Conservation (phyloP, 768 basidiomycete genomes). For the Pseudohyphozyma bogoriensis region DNA sequence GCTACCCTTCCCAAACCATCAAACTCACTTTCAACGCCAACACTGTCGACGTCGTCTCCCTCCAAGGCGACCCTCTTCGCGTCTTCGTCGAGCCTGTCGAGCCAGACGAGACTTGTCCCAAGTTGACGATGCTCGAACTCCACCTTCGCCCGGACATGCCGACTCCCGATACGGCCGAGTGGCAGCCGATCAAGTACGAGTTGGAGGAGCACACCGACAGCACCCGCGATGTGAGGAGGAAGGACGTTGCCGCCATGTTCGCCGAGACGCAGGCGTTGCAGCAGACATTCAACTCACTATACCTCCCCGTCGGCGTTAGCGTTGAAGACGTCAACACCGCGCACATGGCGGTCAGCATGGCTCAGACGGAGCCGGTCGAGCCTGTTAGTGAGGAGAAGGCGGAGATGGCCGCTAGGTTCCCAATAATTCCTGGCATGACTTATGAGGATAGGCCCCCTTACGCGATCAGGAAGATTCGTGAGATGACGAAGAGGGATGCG, state of each 20-base stretch:
- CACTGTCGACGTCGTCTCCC: background rate
- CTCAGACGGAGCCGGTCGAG: slow-evolving; percentile 3
- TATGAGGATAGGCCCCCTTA: background rate
- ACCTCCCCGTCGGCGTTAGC: slow-evolving; percentile 19
- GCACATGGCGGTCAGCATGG: background rate
- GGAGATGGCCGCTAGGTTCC: slow-evolving; percentile 18
- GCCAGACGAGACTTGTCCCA: background rate
- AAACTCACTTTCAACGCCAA: slow-evolving; percentile 14
- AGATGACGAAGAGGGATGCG: slow-evolving; percentile 3
- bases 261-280: slow-evolving; percentile 2
- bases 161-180: background rate
- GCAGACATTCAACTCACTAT: slow-evolving; percentile 14
- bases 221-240: background rate
- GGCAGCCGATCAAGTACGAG: background rate
- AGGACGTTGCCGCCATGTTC: slow-evolving; percentile 4
- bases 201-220: background rate
- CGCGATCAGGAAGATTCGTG: background rate
- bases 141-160: background rate
- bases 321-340: slow-evolving; percentile 5
- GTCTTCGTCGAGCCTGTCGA: slow-evolving; percentile 12
- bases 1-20: slow-evolving; percentile 13
- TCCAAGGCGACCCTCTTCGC: background rate
- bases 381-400: background rate
- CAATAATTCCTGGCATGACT: slow-evolving; percentile 1
- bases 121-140: slow-evolving; percentile 22